A percentile compares a stretch with the other conserved stretches of the same genome.
These are phyloP conservation scores for Allium fistulosum DNA, from an alignment of 106 monocot genomes.

Conservation along the genomic window DNA sequence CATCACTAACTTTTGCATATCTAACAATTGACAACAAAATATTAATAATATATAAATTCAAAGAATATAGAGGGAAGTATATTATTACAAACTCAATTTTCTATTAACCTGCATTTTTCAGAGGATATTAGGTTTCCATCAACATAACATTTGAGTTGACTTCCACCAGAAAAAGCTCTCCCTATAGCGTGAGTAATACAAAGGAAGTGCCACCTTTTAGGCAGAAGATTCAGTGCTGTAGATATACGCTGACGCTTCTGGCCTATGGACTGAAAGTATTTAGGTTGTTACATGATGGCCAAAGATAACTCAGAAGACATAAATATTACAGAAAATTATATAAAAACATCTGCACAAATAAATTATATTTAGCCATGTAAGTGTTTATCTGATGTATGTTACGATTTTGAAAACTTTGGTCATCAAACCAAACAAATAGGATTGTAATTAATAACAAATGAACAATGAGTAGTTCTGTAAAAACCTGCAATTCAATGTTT, in stretches of 20 bases:
- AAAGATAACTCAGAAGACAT: background rate
- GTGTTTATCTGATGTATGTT: too few relatives aligned
- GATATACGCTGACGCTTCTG: conserved; percentile 75
- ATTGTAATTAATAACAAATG: too few relatives aligned
- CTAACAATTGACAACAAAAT: conserved; percentile 19
- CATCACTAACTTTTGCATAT: conserved; percentile 76
- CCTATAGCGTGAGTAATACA: conserved; percentile 84
- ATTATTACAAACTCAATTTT: background rate
- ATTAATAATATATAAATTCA: background rate
- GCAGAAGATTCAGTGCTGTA: conserved; percentile 47
- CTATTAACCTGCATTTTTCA: conserved; percentile 85
- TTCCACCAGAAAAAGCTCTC: conserved; percentile 91
- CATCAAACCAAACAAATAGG: too few relatives aligned
- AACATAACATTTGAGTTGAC: conserved; percentile 71
- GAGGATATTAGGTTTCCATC: conserved; percentile 74
- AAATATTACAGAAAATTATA: too few relatives aligned
- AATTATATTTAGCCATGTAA: too few relatives aligned
- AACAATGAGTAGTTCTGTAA: too few relatives aligned
- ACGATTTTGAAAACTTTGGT: too few relatives aligned
- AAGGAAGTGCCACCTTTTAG: conserved; percentile 84
- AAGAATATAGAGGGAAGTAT: background rate
- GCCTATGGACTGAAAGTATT: conserved; percentile 53
- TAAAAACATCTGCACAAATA: too few relatives aligned
- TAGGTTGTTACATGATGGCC: background rate
- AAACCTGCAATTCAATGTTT: too few relatives aligned